Evolutionary conservation across 108 stramenopile genomes (phyloP), one percentile per base, ranked within the genome.

Genomic region (Epithemia pelagica): DNA sequence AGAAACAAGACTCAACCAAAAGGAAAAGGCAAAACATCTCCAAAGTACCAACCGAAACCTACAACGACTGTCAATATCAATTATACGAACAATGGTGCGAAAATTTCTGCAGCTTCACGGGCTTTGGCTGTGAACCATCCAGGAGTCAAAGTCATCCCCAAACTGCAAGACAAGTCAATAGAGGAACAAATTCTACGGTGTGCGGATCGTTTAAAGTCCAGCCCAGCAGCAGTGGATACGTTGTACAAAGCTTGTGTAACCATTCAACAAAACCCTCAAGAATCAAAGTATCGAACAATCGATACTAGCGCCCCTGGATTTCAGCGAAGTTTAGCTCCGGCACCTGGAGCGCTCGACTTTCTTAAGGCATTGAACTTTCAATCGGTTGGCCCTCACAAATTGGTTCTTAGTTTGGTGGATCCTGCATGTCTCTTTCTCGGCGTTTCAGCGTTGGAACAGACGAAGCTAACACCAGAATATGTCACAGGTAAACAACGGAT

Each of bases 161-260:
- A 74, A 64, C 64, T 94, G 26, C 67, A 73, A 32, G 77, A 89
- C 33, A 86, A 89, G 70, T 73, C 86, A 61, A 87, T 82, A 65
- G 86, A 89, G 71, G 89, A 94, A 61, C 78, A 85, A 53, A 79
- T 94, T 32, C 31, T 91, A 30, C 74, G 92, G 32, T 85, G 83
- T 53, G 82, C 87, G 32, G 59, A 85, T 65, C 73, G 92, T 28
- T 58, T 94, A 1, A 84, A 84, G 62, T 72, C 86, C 0, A 69
- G 84, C 57, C 81, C 88, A 32, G 62, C 63, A 53, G 86, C 89
- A 23, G 88, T 94, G 2, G 92, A 94, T 62, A 90, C 89, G 0
- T 70, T 94, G 2, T 55, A 78, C 25, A 68, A 73, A 55, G 84
- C 82, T 22, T 60, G 89, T 5, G 76, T 54, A 2, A 62, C 78